Conservation (phyloP, 2,329 filamentous ascomycete species). For the Phaeosphaeria sp. region DNA sequence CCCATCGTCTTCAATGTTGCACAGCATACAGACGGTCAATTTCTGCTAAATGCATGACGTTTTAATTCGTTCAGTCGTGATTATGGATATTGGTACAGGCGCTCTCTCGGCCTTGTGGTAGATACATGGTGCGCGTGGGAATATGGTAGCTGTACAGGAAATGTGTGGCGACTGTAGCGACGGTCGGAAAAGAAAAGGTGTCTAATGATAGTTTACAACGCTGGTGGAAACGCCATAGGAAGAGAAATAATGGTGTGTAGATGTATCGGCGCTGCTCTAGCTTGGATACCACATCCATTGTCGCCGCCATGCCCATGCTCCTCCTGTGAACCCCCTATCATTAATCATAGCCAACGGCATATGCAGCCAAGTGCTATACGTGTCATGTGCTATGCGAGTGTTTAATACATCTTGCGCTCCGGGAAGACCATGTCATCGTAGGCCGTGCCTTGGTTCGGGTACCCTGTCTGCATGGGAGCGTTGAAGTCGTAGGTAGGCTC, state of each 20-base stretch:
- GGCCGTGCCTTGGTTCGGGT: conserved; percentile 26
- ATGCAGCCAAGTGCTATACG: not conserved
- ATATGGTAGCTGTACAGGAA: conserved; percentile 8
- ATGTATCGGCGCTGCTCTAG: conserved; percentile 29
- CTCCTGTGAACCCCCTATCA: conserved; percentile 4
- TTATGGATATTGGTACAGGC: not conserved
- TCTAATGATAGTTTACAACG: not conserved
- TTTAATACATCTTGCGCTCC: conserved; percentile 43
- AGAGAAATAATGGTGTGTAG: conserved; percentile 5
- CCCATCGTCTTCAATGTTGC: not conserved
- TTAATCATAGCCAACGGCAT: not conserved
- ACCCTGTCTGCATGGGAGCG: conserved; percentile 31
- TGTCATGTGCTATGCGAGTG: not conserved
- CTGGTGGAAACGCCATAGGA: conserved; percentile 2
- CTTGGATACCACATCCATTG: conserved; percentile 18
- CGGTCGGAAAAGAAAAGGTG: not conserved
- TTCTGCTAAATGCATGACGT: not conserved
- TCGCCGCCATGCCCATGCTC: conserved; percentile 2
- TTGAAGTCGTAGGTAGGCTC: conserved; percentile 43
- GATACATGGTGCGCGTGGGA: not conserved
- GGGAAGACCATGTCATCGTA: conserved; percentile 48
- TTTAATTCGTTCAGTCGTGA: not conserved
- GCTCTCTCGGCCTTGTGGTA: not conserved
- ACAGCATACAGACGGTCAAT: not conserved
- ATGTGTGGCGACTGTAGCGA: conserved; percentile 1